Percentiles rank a stretch among this genome's conserved stretches.
phyloP scores from a whole-genome alignment of 257 asterid genomes.

The Perilla frutescens region DNA sequence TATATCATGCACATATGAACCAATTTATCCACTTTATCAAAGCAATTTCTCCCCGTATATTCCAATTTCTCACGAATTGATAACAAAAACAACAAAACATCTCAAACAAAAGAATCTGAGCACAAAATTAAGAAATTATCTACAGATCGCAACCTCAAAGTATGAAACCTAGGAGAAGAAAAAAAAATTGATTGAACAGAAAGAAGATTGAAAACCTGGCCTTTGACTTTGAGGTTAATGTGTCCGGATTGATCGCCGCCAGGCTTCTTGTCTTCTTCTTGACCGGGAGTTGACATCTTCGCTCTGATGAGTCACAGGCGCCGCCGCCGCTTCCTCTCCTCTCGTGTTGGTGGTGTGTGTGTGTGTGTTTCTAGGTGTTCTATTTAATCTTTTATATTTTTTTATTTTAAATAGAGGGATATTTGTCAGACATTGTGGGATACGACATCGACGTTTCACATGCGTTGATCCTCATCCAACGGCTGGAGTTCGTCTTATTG shows the following conservation, averaged over 20 bases:
- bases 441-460: not conserved
- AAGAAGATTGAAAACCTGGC: not conserved
- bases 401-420: not conserved
- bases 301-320: not conserved
- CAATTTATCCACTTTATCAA: not conserved
- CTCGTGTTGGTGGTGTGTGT: not conserved
- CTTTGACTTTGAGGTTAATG: slow-evolving; percentile 17
- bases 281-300: slow-evolving; percentile 17
- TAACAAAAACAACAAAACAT: too few relatives aligned
- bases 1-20: too few relatives aligned
- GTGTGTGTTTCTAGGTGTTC: not conserved
- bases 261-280: slow-evolving; percentile 22
- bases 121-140: not conserved
- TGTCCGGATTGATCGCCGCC: slow-evolving; percentile 13
- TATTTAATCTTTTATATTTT: not conserved
- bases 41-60: not conserved
- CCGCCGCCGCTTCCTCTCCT: not conserved
- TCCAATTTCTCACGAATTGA: too few relatives aligned
- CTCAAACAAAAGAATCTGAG: not conserved
- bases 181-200: not conserved
- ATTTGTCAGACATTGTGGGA: not conserved
- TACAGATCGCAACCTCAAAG: not conserved
- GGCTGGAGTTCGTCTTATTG: not conserved
- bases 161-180: not conserved
- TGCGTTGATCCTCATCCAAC: not conserved